Percentiles rank a stretch among this genome's conserved stretches.
These are phyloP conservation scores for Penicillium cataractarum DNA, from an alignment of 495 filamentous ascomycete species.

Conservation along the genomic window DNA sequence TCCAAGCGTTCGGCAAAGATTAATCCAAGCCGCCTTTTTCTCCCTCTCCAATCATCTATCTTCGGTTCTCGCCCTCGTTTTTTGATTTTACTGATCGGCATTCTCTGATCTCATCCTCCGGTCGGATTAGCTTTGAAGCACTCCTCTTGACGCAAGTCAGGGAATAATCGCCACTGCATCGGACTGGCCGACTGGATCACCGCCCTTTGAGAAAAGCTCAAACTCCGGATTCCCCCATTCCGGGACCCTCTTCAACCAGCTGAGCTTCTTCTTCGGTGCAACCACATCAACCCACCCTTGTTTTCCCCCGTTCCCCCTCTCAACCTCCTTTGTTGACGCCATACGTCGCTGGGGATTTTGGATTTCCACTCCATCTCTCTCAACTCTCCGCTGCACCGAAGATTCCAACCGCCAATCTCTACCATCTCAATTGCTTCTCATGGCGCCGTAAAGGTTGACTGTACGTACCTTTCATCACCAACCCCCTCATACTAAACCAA, in stretches of 20 bases:
- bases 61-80: not conserved
- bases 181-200: conserved; percentile 18
- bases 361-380: conserved; percentile 9
- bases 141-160: not conserved
- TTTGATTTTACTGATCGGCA: conserved; percentile 27
- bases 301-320: conserved; percentile 10
- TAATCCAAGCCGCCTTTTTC: conserved; percentile 1
- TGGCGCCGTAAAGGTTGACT: conserved; percentile 39
- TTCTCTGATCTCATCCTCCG: conserved; percentile 22
- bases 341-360: conserved; percentile 8
- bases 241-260: too few species aligned
- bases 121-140: conserved; percentile 12
- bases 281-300: conserved; percentile 12
- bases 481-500: conserved; percentile 12
- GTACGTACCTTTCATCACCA: conserved; percentile 37
- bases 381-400: conserved; percentile 5
- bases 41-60: conserved; percentile 4
- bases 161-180: not conserved
- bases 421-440: conserved; percentile 34
- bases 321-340: conserved; percentile 34
- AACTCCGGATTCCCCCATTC: conserved; percentile 25
- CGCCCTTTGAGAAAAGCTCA: conserved; percentile 13
- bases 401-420: not conserved
- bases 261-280: conserved; percentile 22
- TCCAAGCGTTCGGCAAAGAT: conserved; percentile 1